Evolutionary conservation across 345 rosid genomes (phyloP).

Genomic region (Eucalyptus paniculata): DNA sequence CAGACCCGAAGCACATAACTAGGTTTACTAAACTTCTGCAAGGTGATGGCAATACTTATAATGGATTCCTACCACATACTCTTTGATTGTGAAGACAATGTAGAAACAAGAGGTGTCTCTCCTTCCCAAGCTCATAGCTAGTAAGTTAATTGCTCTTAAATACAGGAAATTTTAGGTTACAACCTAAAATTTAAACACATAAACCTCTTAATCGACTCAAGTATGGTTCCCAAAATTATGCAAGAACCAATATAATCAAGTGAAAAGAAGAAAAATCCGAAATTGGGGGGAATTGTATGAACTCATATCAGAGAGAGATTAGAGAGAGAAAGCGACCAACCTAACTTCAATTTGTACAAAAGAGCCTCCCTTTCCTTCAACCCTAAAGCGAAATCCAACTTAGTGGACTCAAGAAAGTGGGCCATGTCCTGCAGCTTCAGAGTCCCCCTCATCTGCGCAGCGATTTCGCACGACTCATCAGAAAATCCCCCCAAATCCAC

Average conservation of each 20-base stretch:
- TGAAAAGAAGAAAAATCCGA: background rate
- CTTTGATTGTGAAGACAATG: background rate
- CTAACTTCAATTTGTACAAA: slow-evolving; percentile 40
- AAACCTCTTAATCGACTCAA: background rate
- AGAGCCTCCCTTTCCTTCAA: slow-evolving; percentile 43
- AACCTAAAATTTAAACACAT: background rate
- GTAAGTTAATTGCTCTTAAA: background rate
- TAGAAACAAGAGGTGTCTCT: background rate
- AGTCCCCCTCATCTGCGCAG: slow-evolving; percentile 25
- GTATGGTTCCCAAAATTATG: background rate
- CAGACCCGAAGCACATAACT: background rate
- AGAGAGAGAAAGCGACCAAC: slow-evolving; percentile 16
- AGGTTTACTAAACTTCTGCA: background rate
- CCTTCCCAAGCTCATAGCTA: background rate
- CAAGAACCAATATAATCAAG: background rate
- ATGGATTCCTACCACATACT: background rate
- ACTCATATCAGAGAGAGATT: background rate
- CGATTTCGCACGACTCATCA: background rate
- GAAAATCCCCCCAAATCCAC: background rate
- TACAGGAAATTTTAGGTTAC: background rate
- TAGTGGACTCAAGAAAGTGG: slow-evolving; percentile 24
- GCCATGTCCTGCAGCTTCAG: slow-evolving; percentile 34
- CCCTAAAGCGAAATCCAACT: slow-evolving; percentile 45
- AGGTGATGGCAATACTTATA: background rate
- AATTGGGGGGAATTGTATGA: background rate